phyloP scores from a whole-genome alignment of 78 protist genomes.

The Dictyostelium firmibasis region DNA sequence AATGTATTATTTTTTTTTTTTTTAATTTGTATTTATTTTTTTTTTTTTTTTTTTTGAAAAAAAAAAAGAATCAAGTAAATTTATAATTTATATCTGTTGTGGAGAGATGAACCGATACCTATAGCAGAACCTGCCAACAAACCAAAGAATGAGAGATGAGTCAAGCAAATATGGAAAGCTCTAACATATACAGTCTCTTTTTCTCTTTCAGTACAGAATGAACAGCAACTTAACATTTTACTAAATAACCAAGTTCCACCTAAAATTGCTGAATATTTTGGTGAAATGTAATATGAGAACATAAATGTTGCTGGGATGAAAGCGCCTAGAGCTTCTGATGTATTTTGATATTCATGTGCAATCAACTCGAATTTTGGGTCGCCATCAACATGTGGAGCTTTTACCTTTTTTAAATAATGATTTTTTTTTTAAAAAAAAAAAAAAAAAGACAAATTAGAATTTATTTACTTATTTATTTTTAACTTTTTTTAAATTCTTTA shows the following conservation, averaged over 20 bases:
- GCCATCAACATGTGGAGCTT: slow-evolving; percentile 37
- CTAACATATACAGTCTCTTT: background rate
- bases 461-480: background rate
- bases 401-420: background rate
- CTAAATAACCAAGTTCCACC: slow-evolving; percentile 34
- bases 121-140: slow-evolving; percentile 11
- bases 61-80: background rate
- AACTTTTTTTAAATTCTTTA: background rate
- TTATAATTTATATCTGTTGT: slow-evolving; percentile 18
- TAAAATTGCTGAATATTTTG: slow-evolving; percentile 9
- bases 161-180: background rate
- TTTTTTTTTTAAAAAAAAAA: background rate
- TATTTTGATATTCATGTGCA: background rate
- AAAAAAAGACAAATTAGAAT: background rate
- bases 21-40: background rate
- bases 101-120: background rate
- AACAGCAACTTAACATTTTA: slow-evolving; percentile 19
- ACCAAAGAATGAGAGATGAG: background rate
- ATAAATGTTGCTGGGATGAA: slow-evolving; percentile 17
- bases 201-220: slow-evolving; percentile 14
- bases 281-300: slow-evolving; percentile 42
- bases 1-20: background rate
- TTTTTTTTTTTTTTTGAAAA: background rate
- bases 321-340: slow-evolving; percentile 4
- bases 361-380: slow-evolving; percentile 38